Evolutionary conservation across 2,329 filamentous ascomycete species (phyloP), one percentile per base, ranked within the genome.

Genomic region (Westerdykella sp.): DNA sequence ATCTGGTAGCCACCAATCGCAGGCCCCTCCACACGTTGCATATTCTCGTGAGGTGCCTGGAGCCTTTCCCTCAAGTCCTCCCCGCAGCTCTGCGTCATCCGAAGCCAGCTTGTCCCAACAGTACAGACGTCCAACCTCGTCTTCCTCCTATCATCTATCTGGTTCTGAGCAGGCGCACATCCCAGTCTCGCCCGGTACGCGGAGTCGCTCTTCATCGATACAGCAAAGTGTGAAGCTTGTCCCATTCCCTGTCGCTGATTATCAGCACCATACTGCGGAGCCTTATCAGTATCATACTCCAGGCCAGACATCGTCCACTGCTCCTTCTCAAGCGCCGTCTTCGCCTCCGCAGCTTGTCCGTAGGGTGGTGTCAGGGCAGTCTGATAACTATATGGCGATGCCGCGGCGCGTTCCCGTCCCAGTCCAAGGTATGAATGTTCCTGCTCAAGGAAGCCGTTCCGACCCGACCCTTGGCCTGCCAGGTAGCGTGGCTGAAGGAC

Each of bases 401-500:
- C 60, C 65, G 21, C 62, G 66, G 23, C 63, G 65, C 34, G 58
- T 67, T n/a, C 65, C 66, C 18, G 58, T 63, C 12, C 57, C 63
- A 4, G 45, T 42, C 10, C 57, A 56, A 40, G 54, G 50, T 36
- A 43, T 49, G 22, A 39, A 42, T 37, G 43, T 42, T 39, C 38
- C 42, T 15, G 40, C 45, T n/a, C 34, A 50, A 43, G 45, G 45
- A 34, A 56, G 53, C 37, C 45, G 54, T 36, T 55, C 54, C 25
- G 62, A 65, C 35, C 47, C 56, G n/a, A 39, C 41, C 15, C 32
- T 56, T 9, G 37, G 18, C 40, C 40, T 39, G 39, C 47, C 21
- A 41, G 46, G 18, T 48, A 43, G 41, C 39, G 34, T 34, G 49
- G 49, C 14, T 10, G 46, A 37, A 47, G 36, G 11, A 4, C 25